These are phyloP conservation scores for Pontederia crassipes DNA, from an alignment of 176 grass and related monocot species.

Conservation along the genomic window DNA sequence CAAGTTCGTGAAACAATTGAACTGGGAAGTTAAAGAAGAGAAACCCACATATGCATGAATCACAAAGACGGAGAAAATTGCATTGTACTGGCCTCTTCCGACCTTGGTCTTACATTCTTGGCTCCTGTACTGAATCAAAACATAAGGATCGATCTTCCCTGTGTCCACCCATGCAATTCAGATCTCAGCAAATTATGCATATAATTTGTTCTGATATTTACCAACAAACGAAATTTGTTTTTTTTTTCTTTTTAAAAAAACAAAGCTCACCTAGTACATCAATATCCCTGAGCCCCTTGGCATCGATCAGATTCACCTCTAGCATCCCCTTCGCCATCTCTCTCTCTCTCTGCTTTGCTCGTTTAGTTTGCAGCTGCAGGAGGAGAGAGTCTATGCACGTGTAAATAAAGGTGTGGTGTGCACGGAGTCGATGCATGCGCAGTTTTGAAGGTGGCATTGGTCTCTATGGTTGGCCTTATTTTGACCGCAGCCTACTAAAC, in stretches of 20 bases:
- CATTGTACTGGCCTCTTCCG: background rate
- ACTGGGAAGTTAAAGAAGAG: no score
- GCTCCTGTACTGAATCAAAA: background rate
- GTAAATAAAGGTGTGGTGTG: no score
- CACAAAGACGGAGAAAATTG: background rate
- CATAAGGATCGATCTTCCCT: slow-evolving; percentile 11
- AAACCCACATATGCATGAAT: no score
- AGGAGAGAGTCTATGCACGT: background rate
- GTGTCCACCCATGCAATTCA: background rate
- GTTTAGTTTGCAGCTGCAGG: background rate
- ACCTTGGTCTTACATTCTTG: slow-evolving; percentile 8
- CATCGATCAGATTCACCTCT: slow-evolving; percentile 9
- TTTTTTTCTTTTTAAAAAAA: background rate
- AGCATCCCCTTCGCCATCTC: slow-evolving; percentile 7
- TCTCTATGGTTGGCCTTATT: no score
- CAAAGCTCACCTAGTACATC: background rate
- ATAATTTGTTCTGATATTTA: background rate
- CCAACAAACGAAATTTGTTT: no score
- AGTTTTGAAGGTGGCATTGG: no score
- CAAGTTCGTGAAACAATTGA: no score
- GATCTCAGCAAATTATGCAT: background rate
- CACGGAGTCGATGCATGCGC: no score
- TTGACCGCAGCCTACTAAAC: no score
- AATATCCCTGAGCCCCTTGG: slow-evolving; percentile 1
- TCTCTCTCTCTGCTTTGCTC: background rate